Percentiles rank a stretch among this genome's conserved stretches.
Evolutionary conservation across 176 grass and related monocot genomes (phyloP).

Genomic region (Oryza brachyantha): DNA sequence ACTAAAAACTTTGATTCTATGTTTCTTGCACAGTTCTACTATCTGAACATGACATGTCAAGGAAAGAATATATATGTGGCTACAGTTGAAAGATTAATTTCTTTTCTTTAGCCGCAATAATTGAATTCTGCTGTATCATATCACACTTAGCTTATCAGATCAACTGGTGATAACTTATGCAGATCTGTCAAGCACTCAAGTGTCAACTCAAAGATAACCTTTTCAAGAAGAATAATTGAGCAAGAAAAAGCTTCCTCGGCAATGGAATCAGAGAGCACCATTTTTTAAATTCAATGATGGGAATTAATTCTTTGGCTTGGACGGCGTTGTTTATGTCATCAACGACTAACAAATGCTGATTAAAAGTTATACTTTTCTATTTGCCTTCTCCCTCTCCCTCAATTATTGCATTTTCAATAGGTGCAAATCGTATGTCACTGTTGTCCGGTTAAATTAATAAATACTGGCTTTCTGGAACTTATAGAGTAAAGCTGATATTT

Average conservation of each 20-base stretch:
- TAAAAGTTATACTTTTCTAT: background rate
- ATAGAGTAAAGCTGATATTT: no score
- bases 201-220: conserved; percentile 15
- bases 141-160: conserved; percentile 20
- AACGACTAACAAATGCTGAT: background rate
- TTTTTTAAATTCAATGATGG: background rate
- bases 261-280: background rate
- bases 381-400: background rate
- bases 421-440: background rate
- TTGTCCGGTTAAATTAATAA: background rate
- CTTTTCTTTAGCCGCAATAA: background rate
- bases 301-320: conserved; percentile 2
- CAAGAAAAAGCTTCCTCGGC: background rate
- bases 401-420: background rate
- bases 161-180: conserved; percentile 20
- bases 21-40: background rate
- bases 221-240: background rate
- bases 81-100: background rate
- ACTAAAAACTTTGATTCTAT: no score
- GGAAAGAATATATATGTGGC: background rate
- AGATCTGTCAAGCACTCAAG: conserved; percentile 16
- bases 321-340: background rate
- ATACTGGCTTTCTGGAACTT: background rate
- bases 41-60: background rate
- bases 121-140: background rate